These are phyloP conservation scores for Volvox africanus DNA, from an alignment of 139 green algal genomes.

Conservation along the genomic window DNA sequence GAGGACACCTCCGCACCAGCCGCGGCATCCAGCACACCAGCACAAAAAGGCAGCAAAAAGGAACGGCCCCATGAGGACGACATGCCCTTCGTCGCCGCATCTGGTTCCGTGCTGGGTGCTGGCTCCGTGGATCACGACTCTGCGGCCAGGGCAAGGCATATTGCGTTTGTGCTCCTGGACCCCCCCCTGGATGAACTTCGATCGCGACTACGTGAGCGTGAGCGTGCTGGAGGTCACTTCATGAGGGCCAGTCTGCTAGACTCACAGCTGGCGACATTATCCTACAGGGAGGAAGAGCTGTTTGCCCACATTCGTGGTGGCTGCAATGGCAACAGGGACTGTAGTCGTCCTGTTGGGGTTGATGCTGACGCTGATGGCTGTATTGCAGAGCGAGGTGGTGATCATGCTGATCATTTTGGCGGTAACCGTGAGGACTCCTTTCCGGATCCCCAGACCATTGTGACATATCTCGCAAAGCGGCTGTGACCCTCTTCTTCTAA, in stretches of 20 bases:
- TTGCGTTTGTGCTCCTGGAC: constrained; percentile 14
- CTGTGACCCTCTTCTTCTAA: background rate
- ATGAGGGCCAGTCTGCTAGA: background rate
- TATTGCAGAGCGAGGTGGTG: too few species aligned
- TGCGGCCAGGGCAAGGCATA: background rate
- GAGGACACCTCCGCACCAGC: too few species aligned
- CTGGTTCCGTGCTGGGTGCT: too few species aligned
- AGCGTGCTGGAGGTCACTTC: constrained; percentile 6
- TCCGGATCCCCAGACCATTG: background rate
- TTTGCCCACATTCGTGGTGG: background rate
- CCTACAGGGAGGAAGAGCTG: background rate
- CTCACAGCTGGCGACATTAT: constrained; percentile 19
- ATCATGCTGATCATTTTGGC: too few species aligned
- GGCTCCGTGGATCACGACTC: too few species aligned
- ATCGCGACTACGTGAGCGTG: background rate
- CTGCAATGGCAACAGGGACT: background rate
- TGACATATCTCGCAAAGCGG: background rate
- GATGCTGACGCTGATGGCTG: too few species aligned
- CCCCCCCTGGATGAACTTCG: background rate
- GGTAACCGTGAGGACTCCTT: background rate
- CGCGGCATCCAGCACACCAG: too few species aligned
- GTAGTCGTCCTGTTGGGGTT: background rate
- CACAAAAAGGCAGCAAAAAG: too few species aligned
- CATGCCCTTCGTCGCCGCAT: too few species aligned
- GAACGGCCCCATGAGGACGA: too few species aligned